A percentile compares a stretch with the other conserved stretches of the same genome.
Conservation (phyloP, 495 filamentous ascomycete species). For the Aspergillus panamensis region DNA sequence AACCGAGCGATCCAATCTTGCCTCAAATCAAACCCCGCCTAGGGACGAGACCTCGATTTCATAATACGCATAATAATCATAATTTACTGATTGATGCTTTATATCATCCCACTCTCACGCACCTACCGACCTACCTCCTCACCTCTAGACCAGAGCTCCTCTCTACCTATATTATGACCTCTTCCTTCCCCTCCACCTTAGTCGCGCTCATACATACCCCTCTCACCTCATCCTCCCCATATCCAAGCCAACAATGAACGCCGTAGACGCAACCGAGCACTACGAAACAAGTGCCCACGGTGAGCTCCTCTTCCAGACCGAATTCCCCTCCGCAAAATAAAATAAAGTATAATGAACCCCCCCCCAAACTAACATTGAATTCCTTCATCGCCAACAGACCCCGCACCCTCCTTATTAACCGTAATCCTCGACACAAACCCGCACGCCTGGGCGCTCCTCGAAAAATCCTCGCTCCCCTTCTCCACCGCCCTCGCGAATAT, state of each 20-base stretch:
- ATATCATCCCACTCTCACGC: neutral
- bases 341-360: neutral
- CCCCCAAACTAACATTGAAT: neutral
- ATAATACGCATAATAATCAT: too few relatives aligned
- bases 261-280: conserved; percentile 85
- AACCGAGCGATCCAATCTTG: too few relatives aligned
- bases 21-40: too few relatives aligned
- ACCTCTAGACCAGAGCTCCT: neutral
- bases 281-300: conserved; percentile 59
- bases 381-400: conserved; percentile 41
- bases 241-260: conserved; percentile 61
- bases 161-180: neutral
- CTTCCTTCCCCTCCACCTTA: neutral
- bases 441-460: conserved; percentile 81
- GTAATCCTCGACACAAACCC: conserved; percentile 97
- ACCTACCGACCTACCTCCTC: neutral
- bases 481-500: conserved; percentile 83
- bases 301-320: conserved; percentile 19
- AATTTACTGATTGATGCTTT: too few relatives aligned
- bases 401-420: conserved; percentile 79
- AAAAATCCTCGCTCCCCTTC: conserved; percentile 67
- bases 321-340: neutral
- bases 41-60: too few relatives aligned
- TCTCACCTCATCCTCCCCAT: neutral
- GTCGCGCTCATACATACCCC: neutral